Base-by-base conservation (phyloP, 2,329 filamentous ascomycete genomes). In the Trichoderma brevicompactum region DNA sequence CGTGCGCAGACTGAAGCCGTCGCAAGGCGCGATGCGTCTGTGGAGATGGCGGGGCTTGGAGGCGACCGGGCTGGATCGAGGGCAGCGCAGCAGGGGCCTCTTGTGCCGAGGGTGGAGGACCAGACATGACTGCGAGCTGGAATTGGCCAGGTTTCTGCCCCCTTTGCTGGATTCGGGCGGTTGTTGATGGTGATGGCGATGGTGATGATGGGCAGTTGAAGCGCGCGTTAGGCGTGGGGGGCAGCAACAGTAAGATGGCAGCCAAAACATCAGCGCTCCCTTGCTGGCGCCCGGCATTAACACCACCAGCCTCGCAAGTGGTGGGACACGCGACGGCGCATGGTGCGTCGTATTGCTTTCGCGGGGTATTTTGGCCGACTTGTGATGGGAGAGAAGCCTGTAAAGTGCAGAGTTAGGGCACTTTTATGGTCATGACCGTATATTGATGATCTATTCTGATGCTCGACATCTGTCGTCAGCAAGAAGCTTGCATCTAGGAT, bases 1-100 rank as follows among this genome's bases (percentile, higher is more conserved):
- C 82, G 79, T 92, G 90, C 58, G 91, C 90, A 38, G 91, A 93
- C 77, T 92, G 89, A 36, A 92, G 86, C 74, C 89, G 89, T 70
- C 91, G 86, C 67, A 93, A 82, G 53, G 86, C 84, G 72, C 90
- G 86, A 74, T 88, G 86, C 32, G 87, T 87, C 68, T 87, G 84
- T 49, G 88, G 87, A 34, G 87, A 88, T 28, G 86, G 82, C 67
- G 87, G 83, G 23, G 64, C 56, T 36, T 65, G 64, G 6, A 65
- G 56, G 48, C 7, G 49, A 53, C 44, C 60, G 8, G 50, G n/a
- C 32, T 62, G 64, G 36, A 56, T n/a, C 17, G 48, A 36, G 28
- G 58, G 19, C 13, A 59, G 49, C 23, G 40, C 50, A 32, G 62
- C 50, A 17, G 44, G 52, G 34, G 52, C 62, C n/a, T 64, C 62